These are phyloP conservation scores for Stachybotrys echinatus DNA, from an alignment of 2,329 filamentous ascomycete genomes.

Conservation along the genomic window DNA sequence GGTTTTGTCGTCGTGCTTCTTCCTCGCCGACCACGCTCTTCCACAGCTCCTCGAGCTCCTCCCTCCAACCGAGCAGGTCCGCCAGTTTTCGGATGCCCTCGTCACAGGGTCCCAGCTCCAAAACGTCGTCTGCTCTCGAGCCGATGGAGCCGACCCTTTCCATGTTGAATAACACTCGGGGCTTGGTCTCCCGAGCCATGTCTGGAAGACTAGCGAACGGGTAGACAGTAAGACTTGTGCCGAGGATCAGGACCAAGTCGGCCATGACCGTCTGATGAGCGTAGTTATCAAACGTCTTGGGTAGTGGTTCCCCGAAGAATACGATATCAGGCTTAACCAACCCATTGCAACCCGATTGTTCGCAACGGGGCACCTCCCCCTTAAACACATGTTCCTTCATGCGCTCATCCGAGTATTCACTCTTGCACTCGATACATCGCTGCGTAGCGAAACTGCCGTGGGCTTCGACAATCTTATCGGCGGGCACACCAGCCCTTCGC, in stretches of 20 bases:
- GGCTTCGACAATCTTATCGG: conserved; percentile 80
- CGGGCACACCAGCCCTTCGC: conserved; percentile 76
- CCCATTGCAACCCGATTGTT: conserved; percentile 57
- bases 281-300: conserved; percentile 27
- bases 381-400: conserved; percentile 67
- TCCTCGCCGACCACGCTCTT: conserved; percentile 57
- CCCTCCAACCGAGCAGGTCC: conserved; percentile 74
- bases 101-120: conserved; percentile 80
- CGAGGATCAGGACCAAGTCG: conserved; percentile 79
- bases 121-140: conserved; percentile 73
- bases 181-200: conserved; percentile 54
- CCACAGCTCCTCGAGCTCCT: conserved; percentile 79
- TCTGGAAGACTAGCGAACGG: conserved; percentile 81
- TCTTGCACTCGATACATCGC: conserved; percentile 83
- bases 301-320: conserved; percentile 77
- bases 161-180: conserved; percentile 81
- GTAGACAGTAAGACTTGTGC: conserved; percentile 81
- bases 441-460: conserved; percentile 93
- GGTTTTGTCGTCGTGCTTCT: conserved; percentile 45
- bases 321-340: conserved; percentile 93
- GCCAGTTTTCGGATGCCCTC: conserved; percentile 73
- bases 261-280: conserved; percentile 50
- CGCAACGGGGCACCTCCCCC: conserved; percentile 67
- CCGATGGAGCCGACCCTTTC: conserved; percentile 79
- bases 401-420: conserved; percentile 61